These are phyloP conservation scores for Didymella pinodella DNA, from an alignment of 2,329 filamentous ascomycete genomes.

Conservation along the genomic window DNA sequence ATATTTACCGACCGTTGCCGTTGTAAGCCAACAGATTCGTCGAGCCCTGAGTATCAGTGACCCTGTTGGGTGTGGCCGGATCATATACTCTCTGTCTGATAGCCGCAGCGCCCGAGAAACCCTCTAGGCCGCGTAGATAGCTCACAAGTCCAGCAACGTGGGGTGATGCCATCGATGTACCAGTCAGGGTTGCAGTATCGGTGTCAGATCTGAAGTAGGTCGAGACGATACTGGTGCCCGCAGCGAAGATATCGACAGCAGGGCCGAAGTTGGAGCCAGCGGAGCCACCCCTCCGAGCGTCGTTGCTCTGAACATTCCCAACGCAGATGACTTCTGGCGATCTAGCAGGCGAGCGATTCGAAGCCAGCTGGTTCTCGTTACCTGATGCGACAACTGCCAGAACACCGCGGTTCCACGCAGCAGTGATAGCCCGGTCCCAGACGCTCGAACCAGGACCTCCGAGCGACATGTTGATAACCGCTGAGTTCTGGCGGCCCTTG, in stretches of 20 bases:
- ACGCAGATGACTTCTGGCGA: conserved; percentile 49
- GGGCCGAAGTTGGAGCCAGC: conserved; percentile 50
- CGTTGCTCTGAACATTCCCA: conserved; percentile 42
- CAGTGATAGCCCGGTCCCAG: conserved; percentile 46
- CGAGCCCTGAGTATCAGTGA: conserved; percentile 33
- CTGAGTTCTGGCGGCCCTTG: conserved; percentile 37
- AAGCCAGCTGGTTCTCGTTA: conserved; percentile 43
- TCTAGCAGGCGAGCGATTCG: conserved; percentile 41
- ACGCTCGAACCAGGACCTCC: conserved; percentile 38
- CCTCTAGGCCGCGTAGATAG: conserved; percentile 68
- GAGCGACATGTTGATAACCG: conserved; percentile 52
- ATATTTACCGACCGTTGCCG: conserved; percentile 27
- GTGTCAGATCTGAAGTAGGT: conserved; percentile 57
- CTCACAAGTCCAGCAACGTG: conserved; percentile 73
- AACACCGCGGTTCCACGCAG: conserved; percentile 43
- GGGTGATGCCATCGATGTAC: conserved; percentile 72
- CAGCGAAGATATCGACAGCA: conserved; percentile 51
- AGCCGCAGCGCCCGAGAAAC: conserved; percentile 28
- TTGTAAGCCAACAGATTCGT: conserved; percentile 43
- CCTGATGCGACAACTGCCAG: conserved; percentile 49
- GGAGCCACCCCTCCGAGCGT: conserved; percentile 29
- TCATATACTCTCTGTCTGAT: conserved; percentile 33
- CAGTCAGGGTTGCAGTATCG: conserved; percentile 57
- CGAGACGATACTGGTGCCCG: conserved; percentile 53
- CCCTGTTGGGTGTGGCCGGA: conserved; percentile 30